Conservation (phyloP, 345 rosid genomes). For the Brassica juncea region DNA sequence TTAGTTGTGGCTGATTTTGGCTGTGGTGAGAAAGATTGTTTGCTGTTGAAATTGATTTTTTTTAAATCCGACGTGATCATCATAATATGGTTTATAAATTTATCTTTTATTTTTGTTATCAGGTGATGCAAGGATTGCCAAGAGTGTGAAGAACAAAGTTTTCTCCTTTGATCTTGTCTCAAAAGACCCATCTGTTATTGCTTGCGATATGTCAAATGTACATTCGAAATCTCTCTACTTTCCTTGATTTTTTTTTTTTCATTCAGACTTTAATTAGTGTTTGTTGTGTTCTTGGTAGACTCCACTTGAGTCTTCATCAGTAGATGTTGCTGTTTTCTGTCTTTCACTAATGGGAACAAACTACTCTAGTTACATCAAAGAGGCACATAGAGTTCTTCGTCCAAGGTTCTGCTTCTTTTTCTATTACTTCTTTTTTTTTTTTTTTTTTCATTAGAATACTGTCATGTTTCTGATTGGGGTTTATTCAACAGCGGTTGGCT, state of each 20-base stretch:
- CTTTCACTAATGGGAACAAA: constrained; percentile 96
- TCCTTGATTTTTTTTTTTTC: neutral
- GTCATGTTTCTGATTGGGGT: neutral
- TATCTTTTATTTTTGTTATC: constrained; percentile 1
- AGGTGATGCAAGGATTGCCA: constrained; percentile 91
- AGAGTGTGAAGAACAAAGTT: constrained; percentile 84
- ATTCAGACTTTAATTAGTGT: neutral
- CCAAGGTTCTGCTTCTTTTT: constrained; percentile 53
- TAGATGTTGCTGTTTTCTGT: constrained; percentile 87
- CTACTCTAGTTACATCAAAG: constrained; percentile 69
- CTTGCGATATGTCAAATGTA: constrained; percentile 95
- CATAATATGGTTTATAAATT: neutral
- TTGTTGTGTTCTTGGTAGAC: constrained; percentile 48
- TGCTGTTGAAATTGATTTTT: neutral
- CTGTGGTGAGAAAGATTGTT: constrained; percentile 67
- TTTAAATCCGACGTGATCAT: neutral
- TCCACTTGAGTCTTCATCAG: constrained; percentile 64
- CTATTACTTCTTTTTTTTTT: neutral
- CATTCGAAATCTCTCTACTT: neutral
- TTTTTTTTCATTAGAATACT: too few species aligned
- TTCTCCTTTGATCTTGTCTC: constrained; percentile 91
- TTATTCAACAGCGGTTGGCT: constrained; percentile 72
- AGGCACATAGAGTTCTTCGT: constrained; percentile 88
- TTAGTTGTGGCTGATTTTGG: constrained; percentile 96
- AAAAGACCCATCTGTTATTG: constrained; percentile 72